Evolutionary conservation across 345 rosid genomes (phyloP).

Genomic region (Mallotus nudiflorus): DNA sequence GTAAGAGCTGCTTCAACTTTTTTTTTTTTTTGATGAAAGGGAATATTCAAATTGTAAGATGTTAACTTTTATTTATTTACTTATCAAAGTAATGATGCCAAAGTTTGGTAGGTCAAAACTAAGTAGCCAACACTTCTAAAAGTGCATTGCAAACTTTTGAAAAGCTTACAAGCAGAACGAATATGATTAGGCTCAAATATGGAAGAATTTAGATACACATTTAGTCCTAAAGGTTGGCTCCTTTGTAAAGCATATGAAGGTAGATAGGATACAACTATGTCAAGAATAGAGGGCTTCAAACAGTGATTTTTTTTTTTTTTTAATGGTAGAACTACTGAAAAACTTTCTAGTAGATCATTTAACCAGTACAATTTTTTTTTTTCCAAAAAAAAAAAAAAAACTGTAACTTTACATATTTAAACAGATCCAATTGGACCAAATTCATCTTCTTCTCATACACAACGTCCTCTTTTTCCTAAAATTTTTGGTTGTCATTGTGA

Average conservation of each 20-base stretch:
- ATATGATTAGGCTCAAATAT: conserved; percentile 7
- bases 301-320: too few species aligned
- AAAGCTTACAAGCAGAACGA: conserved; percentile 18
- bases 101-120: conserved; percentile 23
- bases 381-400: too few species aligned
- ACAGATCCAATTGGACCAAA: neutral
- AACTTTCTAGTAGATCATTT: too few species aligned
- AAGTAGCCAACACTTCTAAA: conserved; percentile 19
- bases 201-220: neutral
- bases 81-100: conserved; percentile 7
- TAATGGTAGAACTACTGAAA: too few species aligned
- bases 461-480: neutral
- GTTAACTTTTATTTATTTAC: too few species aligned
- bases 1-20: conserved; percentile 1
- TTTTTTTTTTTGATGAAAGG: neutral
- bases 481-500: conserved; percentile 12
- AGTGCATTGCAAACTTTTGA: conserved; percentile 15
- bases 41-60: neutral
- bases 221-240: neutral
- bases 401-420: neutral
- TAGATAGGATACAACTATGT: neutral
- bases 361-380: too few species aligned
- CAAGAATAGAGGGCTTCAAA: too few species aligned
- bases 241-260: neutral
- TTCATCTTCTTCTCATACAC: conserved; percentile 8